Percentiles rank a stretch among this genome's conserved stretches.
These are phyloP conservation scores for Euphorbia schlechtendalii DNA, from an alignment of 441 rosid species.

Conservation along the genomic window DNA sequence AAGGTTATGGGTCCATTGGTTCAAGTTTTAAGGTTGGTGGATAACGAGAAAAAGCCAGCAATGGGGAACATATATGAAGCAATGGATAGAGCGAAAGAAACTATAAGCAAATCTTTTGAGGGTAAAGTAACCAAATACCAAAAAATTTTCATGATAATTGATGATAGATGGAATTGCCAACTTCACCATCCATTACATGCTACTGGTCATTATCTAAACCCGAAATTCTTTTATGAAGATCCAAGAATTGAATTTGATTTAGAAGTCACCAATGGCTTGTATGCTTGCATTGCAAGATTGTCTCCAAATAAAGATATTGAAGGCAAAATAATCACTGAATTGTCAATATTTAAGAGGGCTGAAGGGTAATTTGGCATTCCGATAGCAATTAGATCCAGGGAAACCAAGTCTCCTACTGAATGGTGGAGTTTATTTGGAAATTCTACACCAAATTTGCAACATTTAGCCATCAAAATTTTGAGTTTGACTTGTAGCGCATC, in stretches of 20 bases:
- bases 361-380: background rate
- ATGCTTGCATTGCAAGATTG: background rate
- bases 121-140: background rate
- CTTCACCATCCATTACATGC: background rate
- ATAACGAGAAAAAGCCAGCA: background rate
- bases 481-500: background rate
- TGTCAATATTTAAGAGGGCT: background rate
- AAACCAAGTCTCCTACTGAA: background rate
- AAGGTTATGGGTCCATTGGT: background rate
- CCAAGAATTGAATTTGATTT: background rate
- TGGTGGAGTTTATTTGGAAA: background rate
- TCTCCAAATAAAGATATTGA: background rate
- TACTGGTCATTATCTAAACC: background rate
- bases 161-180: background rate
- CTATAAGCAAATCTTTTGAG: background rate
- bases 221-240: background rate
- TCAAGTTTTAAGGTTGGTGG: background rate
- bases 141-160: background rate
- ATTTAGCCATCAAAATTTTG: background rate
- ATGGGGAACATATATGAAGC: background rate
- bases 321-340: background rate
- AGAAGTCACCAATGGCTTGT: background rate
- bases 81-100: background rate
- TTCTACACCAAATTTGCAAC: background rate
- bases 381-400: background rate